Conservation (phyloP, 192 early-diverging fungal genomes). For the Dissophora ornata region DNA sequence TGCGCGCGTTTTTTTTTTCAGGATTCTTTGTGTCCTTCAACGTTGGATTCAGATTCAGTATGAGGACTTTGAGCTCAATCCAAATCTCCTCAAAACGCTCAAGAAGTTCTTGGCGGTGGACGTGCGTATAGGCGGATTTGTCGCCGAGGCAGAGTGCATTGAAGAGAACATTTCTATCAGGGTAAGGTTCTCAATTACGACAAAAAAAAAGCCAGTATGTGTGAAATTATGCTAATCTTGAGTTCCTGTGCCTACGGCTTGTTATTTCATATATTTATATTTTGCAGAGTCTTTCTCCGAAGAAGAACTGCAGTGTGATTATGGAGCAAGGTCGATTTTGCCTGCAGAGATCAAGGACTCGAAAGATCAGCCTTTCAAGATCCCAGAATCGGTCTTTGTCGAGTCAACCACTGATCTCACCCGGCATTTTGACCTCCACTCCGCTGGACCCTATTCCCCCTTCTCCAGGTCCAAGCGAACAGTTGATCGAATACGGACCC, state of each 20-base stretch:
- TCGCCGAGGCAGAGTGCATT: constrained; percentile 55
- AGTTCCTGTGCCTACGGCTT: too few species aligned
- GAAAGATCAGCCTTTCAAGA: constrained; percentile 33
- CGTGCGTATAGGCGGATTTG: constrained; percentile 56
- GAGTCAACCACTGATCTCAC: neutral
- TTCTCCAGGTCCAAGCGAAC: neutral
- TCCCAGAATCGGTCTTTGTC: constrained; percentile 2
- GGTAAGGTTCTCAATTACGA: constrained; percentile 6
- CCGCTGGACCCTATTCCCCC: neutral
- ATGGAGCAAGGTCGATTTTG: constrained; percentile 53
- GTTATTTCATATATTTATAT: too few species aligned
- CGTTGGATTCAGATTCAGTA: constrained; percentile 73
- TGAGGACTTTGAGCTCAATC: constrained; percentile 66
- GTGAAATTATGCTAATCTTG: too few species aligned
- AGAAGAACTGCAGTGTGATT: constrained; percentile 50
- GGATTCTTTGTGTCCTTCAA: constrained; percentile 67
- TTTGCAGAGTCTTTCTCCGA: constrained; percentile 33
- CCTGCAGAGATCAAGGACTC: constrained; percentile 38
- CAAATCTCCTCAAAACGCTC: constrained; percentile 53
- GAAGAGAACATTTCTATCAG: constrained; percentile 32
- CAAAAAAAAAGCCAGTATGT: neutral
- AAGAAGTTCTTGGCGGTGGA: constrained; percentile 62
- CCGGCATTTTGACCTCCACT: neutral
- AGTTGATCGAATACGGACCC: constrained; percentile 21
- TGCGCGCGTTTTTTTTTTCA: constrained; percentile 7